Base-by-base conservation (phyloP, 768 basidiomycete species). In the Paxillus involutus region DNA sequence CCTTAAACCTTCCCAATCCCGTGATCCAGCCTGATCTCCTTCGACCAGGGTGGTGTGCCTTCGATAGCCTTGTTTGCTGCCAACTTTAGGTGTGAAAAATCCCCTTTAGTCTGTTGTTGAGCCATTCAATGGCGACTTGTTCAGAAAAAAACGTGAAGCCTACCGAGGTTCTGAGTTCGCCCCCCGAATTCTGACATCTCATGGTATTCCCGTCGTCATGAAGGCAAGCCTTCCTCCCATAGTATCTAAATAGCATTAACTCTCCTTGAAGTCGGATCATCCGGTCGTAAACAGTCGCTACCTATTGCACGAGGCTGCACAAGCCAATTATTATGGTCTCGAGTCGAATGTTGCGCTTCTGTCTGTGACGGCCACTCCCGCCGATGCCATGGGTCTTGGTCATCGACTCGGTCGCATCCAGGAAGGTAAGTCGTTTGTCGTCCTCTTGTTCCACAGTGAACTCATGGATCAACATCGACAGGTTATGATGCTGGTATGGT, bases 141-240 rank as follows among this genome's bases (percentile, higher is more conserved):
- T 58, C 37, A 82, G 89, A 36, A 82, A 84, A 60, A 94, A 93
- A 71, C 81, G 86, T 9, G 94, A 97, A 69, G 81, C 90, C 0
- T 95, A 89, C 66, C 77, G 89, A 44, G 82, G 83, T 1, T 88
- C 89, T 1, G 89, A 89, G 60, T 94, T 89, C 60, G 90, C 92
- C 0, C 82, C 90, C 5, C 83, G 84, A 33, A 78, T 94, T 46
- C 75, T 95, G 6, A 79, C 85, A 3, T 80, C 87, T 44, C 73
- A 84, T 42, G 88, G 84, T 3, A 65, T 94, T 44, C 76, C 77
- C 0, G 85, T 92, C 4, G 72, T 85, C 10, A 84, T 93, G 84
- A 93, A 94, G 81, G 89, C 79, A 51, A 30, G 64, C 62, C 7
- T 13, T 52, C n/a, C 12, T 13, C 17, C 24, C 8, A 5, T 24